phyloP scores from a whole-genome alignment of 768 basidiomycete genomes.

The Nidularia sp. region DNA sequence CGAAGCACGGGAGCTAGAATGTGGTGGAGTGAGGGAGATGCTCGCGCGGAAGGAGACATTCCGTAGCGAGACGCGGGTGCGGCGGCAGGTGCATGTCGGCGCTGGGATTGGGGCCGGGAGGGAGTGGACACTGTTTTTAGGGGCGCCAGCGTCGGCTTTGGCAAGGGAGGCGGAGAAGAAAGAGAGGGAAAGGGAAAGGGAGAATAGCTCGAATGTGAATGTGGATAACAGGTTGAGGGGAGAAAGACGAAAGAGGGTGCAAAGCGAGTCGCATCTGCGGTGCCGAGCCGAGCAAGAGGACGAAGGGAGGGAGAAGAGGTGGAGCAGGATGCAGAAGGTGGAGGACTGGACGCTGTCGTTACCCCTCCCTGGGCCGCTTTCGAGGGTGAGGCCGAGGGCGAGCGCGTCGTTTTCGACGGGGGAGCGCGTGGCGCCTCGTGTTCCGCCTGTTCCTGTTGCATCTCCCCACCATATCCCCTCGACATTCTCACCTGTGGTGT shows the following conservation, averaged over 20 bases:
- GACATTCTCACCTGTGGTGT: background rate
- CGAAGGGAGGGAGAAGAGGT: no score
- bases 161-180: background rate
- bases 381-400: background rate
- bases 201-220: no score
- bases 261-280: background rate
- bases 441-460: background rate
- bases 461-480: no score
- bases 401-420: background rate
- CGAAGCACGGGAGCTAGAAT: background rate
- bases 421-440: background rate
- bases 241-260: background rate
- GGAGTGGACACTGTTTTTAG: background rate
- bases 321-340: background rate
- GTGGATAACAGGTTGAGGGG: background rate
- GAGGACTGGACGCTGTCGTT: background rate
- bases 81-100: background rate
- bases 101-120: background rate
- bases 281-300: no score
- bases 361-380: background rate
- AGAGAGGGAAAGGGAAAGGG: background rate
- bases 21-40: background rate
- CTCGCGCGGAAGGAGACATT: background rate
- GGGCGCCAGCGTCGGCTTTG: background rate
- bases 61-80: background rate